These are phyloP conservation scores for Fonsecaea nubica DNA, from an alignment of 2,329 filamentous ascomycete genomes.

Conservation along the genomic window DNA sequence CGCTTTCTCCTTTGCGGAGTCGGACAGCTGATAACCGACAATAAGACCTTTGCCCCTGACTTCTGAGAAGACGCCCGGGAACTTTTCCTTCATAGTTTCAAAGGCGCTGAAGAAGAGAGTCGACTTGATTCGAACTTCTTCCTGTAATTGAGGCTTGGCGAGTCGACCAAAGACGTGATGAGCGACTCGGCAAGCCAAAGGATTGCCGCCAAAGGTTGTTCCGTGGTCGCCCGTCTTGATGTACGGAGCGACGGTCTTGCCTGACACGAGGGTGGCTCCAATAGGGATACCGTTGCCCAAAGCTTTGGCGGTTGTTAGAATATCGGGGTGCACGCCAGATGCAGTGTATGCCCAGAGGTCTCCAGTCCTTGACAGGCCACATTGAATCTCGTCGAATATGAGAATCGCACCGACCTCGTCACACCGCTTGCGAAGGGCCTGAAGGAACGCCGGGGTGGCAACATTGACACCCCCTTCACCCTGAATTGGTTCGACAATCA, in stretches of 20 bases:
- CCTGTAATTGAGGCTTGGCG: slow-evolving; percentile 72
- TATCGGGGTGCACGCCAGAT: slow-evolving; percentile 78
- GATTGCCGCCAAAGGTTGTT: slow-evolving; percentile 93
- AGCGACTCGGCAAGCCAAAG: slow-evolving; percentile 80
- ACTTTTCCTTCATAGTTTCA: slow-evolving; percentile 62
- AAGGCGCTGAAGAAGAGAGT: slow-evolving; percentile 66
- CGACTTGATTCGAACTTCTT: slow-evolving; percentile 72
- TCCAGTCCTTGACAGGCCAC: slow-evolving; percentile 86
- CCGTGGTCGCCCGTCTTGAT: slow-evolving; percentile 83
- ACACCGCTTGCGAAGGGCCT: slow-evolving; percentile 82
- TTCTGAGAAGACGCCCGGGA: slow-evolving; percentile 76
- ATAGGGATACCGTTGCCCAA: slow-evolving; percentile 97
- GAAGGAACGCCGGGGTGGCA: slow-evolving; percentile 80
- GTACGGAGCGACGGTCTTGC: slow-evolving; percentile 69
- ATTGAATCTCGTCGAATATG: slow-evolving; percentile 97
- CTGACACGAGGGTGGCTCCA: slow-evolving; percentile 75
- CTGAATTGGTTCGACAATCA: slow-evolving; percentile 96
- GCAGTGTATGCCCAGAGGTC: slow-evolving; percentile 81
- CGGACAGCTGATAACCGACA: slow-evolving; percentile 79
- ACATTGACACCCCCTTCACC: slow-evolving; percentile 92
- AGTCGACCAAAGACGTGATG: slow-evolving; percentile 84
- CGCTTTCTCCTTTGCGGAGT: slow-evolving; percentile 64
- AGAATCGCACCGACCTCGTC: slow-evolving; percentile 85
- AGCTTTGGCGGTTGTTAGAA: slow-evolving; percentile 93
- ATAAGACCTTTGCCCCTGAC: slow-evolving; percentile 84